Evolutionary conservation across 2,329 filamentous ascomycete genomes (phyloP), one percentile per base, ranked within the genome.

Genomic region (Paramyrothecium roridum): DNA sequence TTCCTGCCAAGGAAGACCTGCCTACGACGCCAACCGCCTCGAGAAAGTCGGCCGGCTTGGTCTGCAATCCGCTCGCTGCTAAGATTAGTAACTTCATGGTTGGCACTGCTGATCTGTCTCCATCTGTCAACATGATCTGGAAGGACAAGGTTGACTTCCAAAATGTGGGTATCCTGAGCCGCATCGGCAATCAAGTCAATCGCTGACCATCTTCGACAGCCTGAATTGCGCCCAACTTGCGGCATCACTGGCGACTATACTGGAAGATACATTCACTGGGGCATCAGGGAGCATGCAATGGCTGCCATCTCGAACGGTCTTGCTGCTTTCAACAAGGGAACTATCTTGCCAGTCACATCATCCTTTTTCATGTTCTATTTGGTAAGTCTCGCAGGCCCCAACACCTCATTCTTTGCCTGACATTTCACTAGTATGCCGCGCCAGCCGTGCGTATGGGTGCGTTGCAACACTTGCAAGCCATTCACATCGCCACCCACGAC

Each of bases 201-300:
- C 10, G 26, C 26, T 30, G 26, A 30, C 26, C 26, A 6, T 10
- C 10, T 30, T 30, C 10, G 10, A 6, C 8, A 3, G 40, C 10
- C 3, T 8, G 6, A n/a, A 11, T 7, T 16, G 16, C 6, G 11
- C 43, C 2, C 8, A 2, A 16, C 12, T 8, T 26, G 48, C n/a
- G 7, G 48, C 16, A 23, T 26, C 17, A 23, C 10, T 33, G 48
- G 23, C 8, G 23, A 30, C n/a, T 30, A 30, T 30, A 33, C 13
- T 30, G 48, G 20, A 2, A 26, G 48, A 50, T 50, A 50, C 22
- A 22, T 48, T 4, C 46, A 48, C 46, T 48, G 20, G 17, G 48
- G 81, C 26, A 77, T 85, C 50, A 76, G 82, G n/a, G 81, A 84
- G 62, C 81, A 85, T 63, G 82, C 81, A 52, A 85, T 86, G 83